These are phyloP conservation scores for Omphalotus guepiniiformis DNA, from an alignment of 768 basidiomycete genomes.

Conservation along the genomic window DNA sequence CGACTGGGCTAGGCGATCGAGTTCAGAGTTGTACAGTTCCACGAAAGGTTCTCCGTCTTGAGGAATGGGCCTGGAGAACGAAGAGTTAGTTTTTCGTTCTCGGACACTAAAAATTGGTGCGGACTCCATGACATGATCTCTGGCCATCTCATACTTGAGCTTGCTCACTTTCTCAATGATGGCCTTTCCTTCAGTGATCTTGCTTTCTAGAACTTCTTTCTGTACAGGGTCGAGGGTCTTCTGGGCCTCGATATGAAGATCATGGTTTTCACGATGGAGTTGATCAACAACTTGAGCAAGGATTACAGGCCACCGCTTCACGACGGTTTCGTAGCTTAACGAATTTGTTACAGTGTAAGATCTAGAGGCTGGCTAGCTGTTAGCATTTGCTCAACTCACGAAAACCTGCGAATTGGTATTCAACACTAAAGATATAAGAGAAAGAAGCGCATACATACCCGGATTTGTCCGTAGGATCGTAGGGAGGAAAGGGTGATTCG, in stretches of 20 bases:
- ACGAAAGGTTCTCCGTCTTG: slow-evolving; percentile 71
- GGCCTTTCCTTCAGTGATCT: slow-evolving; percentile 68
- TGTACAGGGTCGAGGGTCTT: slow-evolving; percentile 16
- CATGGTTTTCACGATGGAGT: slow-evolving; percentile 65
- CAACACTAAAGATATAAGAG: slow-evolving; percentile 1
- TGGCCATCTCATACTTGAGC: slow-evolving; percentile 86
- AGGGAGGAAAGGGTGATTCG: slow-evolving; percentile 58
- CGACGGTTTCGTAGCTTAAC: slow-evolving; percentile 70
- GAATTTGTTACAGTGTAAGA: neutral
- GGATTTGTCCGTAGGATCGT: slow-evolving; percentile 66
- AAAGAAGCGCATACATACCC: slow-evolving; percentile 38
- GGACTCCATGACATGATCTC: slow-evolving; percentile 68
- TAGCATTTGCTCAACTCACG: slow-evolving; percentile 35
- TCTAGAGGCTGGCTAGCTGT: neutral
- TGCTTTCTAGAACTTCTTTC: slow-evolving; percentile 27
- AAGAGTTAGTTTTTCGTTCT: neutral
- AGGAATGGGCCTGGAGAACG: slow-evolving; percentile 51
- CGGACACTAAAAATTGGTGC: slow-evolving; percentile 16
- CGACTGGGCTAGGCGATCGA: slow-evolving; percentile 44
- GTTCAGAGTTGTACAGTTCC: slow-evolving; percentile 72
- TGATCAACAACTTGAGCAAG: slow-evolving; percentile 77
- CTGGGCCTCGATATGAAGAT: slow-evolving; percentile 32
- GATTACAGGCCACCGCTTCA: slow-evolving; percentile 81
- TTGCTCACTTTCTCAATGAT: slow-evolving; percentile 72
- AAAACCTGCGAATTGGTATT: slow-evolving; percentile 42